Conservation (phyloP, 345 rosid species). For the Rhizophora mangle region DNA sequence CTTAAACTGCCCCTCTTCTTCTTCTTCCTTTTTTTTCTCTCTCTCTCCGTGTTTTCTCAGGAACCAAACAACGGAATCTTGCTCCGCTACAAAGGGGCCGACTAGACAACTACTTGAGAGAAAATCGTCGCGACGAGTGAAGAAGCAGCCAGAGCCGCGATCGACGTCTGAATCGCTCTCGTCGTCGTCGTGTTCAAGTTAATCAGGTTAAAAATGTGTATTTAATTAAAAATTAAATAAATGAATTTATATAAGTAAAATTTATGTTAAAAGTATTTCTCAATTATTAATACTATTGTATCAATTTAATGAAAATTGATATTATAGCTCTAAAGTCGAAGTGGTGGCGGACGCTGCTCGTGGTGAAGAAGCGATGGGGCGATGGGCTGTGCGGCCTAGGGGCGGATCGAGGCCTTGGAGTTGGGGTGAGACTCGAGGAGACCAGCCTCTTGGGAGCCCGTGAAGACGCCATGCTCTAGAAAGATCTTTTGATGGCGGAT, state of each 20-base stretch:
- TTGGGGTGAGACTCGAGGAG: constrained; percentile 23
- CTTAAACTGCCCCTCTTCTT: too few relatives aligned
- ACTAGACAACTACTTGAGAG: constrained; percentile 32
- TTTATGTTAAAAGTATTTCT: too few relatives aligned
- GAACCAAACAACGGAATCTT: too few relatives aligned
- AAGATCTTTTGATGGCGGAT: constrained; percentile 12
- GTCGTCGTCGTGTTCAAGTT: constrained; percentile 1
- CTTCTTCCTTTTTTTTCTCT: too few relatives aligned
- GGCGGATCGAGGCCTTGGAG: constrained; percentile 20
- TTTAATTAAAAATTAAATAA: too few relatives aligned
- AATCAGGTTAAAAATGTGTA: too few relatives aligned
- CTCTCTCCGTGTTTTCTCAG: too few relatives aligned
- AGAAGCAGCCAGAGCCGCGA: constrained; percentile 17
- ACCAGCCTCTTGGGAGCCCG: constrained; percentile 32
- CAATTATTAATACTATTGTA: too few relatives aligned
- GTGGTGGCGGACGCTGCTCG: constrained; percentile 26
- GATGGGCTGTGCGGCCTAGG: constrained; percentile 8
- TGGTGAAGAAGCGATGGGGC: constrained; percentile 36
- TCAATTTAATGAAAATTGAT: too few relatives aligned
- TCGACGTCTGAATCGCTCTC: constrained; percentile 22
- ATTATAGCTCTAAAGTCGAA: background rate
- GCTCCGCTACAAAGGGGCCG: background rate
- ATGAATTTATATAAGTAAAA: too few relatives aligned
- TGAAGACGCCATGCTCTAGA: constrained; percentile 45
- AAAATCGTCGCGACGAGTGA: constrained; percentile 17